Base-by-base conservation (phyloP, 495 filamentous ascomycete genomes). In the Saxophila tyrrhenica region DNA sequence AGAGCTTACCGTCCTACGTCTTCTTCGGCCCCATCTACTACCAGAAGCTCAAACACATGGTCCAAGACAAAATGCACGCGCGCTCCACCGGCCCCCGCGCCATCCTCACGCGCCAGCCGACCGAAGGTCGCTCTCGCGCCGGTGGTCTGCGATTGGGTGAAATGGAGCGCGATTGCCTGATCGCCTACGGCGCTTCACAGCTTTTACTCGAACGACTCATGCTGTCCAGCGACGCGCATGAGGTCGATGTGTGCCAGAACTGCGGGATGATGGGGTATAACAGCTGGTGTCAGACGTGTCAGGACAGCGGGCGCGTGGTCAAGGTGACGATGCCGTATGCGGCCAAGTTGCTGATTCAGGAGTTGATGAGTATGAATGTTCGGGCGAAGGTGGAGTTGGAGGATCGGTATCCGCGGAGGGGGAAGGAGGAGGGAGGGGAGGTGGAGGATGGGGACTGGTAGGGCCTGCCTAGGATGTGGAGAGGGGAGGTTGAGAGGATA, bases 41-140 rank as follows among this genome's bases (percentile, higher is more conserved):
- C 76, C 92, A 99, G 75, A 95, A 95, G 62, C 81, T 99, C 42
- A 99, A 97, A 79, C 92, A 99, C 79, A 99, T 99, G 92, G 92
- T 99, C 25, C 88, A 95, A 67, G 92, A 99, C 63, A 99, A 99
- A 76, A 96, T 99, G 91, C 92, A 99, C 70, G 87, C 89, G 9
- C 89, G 92, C 51, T 80, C 89, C 10, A 83, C 86, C 43, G 92
- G 92, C 2, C 92, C 94, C 1, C 81, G 85, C 19, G 90, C 90
- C 10, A 87, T 91, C 49, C 77, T 99, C 3, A 99, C 92, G 2
- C 85, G 92, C 23, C 92, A 99, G 70, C 92, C 92, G 9, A 97
- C 91, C 0, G 92, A 99, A 70, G 92, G 92, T 74, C 82, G 92
- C 59, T 92, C 89, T 20, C 77, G 89, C 24, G 86, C 91, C 57